Conservation (phyloP, 768 basidiomycete genomes). For the Psilocybe tampanensis region DNA sequence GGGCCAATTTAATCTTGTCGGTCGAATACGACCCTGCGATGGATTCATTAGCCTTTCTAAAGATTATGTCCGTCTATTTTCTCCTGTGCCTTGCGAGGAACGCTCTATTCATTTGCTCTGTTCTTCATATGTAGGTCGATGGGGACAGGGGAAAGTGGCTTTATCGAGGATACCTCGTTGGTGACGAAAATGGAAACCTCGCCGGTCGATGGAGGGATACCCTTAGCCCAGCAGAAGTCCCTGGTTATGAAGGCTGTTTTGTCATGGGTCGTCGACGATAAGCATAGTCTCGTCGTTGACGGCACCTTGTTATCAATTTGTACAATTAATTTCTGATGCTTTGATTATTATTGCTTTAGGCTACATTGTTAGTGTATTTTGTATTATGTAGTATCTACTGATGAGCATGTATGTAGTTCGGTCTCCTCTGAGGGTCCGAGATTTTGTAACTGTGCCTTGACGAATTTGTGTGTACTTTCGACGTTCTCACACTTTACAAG, state of each 20-base stretch:
- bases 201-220: constrained; percentile 91
- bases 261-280: constrained; percentile 68
- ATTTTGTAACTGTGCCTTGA: too few species aligned
- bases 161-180: constrained; percentile 83
- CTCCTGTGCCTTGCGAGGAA: not conserved
- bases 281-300: too few species aligned
- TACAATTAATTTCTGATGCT: too few species aligned
- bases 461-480: too few species aligned
- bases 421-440: too few species aligned
- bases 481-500: too few species aligned
- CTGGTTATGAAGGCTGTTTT: constrained; percentile 89
- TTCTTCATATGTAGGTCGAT: constrained; percentile 46
- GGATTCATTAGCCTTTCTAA: constrained; percentile 83
- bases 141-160: constrained; percentile 82
- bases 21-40: constrained; percentile 80
- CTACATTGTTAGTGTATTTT: too few species aligned
- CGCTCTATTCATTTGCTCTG: not conserved
- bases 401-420: too few species aligned
- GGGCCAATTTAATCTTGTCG: constrained; percentile 83
- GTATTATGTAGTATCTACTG: too few species aligned
- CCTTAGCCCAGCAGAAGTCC: constrained; percentile 57
- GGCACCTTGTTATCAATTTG: too few species aligned
- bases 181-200: constrained; percentile 66
- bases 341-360: too few species aligned
- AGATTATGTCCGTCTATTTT: constrained; percentile 65